Evolutionary conservation across 805 yeast genomes (phyloP), one percentile per base, ranked within the genome.

Genomic region (Schwanniomyces yamadae): DNA sequence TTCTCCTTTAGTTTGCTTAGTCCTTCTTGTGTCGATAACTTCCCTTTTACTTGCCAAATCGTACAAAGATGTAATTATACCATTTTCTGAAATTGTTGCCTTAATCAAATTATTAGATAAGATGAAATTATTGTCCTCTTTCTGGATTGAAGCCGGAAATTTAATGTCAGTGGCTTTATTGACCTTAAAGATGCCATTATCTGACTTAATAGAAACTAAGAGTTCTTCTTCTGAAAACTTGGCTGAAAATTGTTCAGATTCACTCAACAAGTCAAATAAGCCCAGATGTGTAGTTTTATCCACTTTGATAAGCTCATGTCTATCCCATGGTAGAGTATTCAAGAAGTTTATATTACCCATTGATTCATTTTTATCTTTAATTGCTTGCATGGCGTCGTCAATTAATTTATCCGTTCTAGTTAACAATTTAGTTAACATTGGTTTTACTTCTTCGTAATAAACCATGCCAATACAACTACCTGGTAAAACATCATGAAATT

Each of bases 401-500:
- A 79, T 72, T 50, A 93, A 66, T 4, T 61, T 48, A 26, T 74
- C 70, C 26, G 82, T 80, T 15, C 66, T 63, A 13, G 67, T 61
- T 39, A 83, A 64, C 16, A 82, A 83, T 11, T 70, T 62, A 5
- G 66, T 68, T 49, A 90, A 72, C 77, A 86, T 80, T 21, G 91
- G 90, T 54, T 80, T 77, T 7, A 91, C 97, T 49, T 88, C 89
- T 32, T 77, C 80, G 55, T 93, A 68, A 43, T 68, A 91, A 10
- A 93, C 96, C 80, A 87, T 78, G 44, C 88, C 96, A 51, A 91
- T 91, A 61, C 96, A 87, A 5, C 95, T 83, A 3, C 99, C 99
- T 2, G 99, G 99, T 34, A 93, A 71, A n/a, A 91, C 97, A 65
- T 91, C 99, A 59, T 91, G 99, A 67, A 91, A 91, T 57, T 91